Evolutionary conservation across 371 early-diverging fungal genomes (phyloP), one percentile per base, ranked within the genome.

Genomic region (Mortierella sp.): DNA sequence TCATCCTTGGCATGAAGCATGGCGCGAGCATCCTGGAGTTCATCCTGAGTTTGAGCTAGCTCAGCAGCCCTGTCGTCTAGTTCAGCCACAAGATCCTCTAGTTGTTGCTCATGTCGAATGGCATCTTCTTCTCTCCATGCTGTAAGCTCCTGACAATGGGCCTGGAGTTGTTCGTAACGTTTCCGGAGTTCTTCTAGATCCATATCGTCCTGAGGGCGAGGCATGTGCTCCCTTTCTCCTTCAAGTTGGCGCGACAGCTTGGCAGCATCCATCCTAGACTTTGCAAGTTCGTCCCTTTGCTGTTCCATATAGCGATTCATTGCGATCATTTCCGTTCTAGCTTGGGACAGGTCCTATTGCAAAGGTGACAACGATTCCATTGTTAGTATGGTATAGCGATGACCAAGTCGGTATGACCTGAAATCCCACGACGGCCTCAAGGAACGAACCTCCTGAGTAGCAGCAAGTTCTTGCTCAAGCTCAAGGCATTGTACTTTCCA

Each of bases 41-140:
- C 60, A 5, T 63, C 51, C 43, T 59, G 64, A 4, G 44, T 34
- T n/a, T 44, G 51, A 10, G 40, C 58, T 22, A 74, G 45, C 24
- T 74, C 76, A 12, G 25, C 39, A 6, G 41, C 48, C 57, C 63
- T 74, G 37, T 74, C 76, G 16, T 74, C 64, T 0, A 74, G 50
- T 48, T 74, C 76, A 12, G 48, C 69, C 2, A 74, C 76, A 14
- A 74, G 52, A 21, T 74, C 76, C 0, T 47, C 51, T 5, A 74
- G 31, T 28, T 74, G 68, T 31, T 68, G 72, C 14, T 67, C 64
- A 19, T 64, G 76, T 14, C 65, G 63, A 13, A 21, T 59, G 5
- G 60, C 61, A 13, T 74, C 79, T 0, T 70, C 77, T 9, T 58
- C 31, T 14, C 57, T 50, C 52, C 43, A 46, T 7, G 55, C 64